phyloP scores from a whole-genome alignment of 257 asterid genomes.

The Ophiorrhiza pumila region DNA sequence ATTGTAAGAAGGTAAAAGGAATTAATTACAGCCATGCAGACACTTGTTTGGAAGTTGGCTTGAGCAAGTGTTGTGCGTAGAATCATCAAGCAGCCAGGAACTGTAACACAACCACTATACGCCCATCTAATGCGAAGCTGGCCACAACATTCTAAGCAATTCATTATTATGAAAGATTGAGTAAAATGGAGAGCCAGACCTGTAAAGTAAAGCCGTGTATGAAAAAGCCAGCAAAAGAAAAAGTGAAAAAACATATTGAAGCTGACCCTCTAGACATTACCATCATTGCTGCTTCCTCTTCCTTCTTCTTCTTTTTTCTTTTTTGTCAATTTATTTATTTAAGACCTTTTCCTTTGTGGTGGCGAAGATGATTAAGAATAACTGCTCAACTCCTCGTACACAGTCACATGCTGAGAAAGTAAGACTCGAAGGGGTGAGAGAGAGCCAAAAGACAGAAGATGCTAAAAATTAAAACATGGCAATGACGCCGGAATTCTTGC shows the following conservation, averaged over 20 bases:
- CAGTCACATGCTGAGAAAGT: not conserved
- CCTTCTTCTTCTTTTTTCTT: conserved; percentile 4
- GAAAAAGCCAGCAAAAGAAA: conserved; percentile 26
- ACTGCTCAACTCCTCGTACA: not conserved
- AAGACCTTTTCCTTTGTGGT: conserved; percentile 1
- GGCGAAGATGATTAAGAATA: not conserved
- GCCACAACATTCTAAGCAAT: not conserved
- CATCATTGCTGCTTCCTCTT: conserved; percentile 73
- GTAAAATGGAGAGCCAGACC: conserved; percentile 31
- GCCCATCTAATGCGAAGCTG: conserved; percentile 3
- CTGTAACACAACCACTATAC: conserved; percentile 11
- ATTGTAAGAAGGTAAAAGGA: too few species aligned
- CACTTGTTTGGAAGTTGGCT: not conserved
- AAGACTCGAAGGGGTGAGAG: not conserved
- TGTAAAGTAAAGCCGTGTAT: conserved; percentile 64
- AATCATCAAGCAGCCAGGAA: conserved; percentile 2
- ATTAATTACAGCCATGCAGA: not conserved
- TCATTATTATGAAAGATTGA: conserved; percentile 9
- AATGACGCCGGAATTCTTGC: conserved; percentile 41
- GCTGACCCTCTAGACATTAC: conserved; percentile 48
- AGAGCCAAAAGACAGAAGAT: not conserved
- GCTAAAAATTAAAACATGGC: conserved; percentile 25
- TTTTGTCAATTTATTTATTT: not conserved
- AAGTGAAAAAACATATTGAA: conserved; percentile 35
- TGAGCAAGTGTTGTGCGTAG: conserved; percentile 8